These are phyloP conservation scores for Fusarium mangiferae DNA, from an alignment of 2,329 filamentous ascomycete genomes.

Conservation along the genomic window DNA sequence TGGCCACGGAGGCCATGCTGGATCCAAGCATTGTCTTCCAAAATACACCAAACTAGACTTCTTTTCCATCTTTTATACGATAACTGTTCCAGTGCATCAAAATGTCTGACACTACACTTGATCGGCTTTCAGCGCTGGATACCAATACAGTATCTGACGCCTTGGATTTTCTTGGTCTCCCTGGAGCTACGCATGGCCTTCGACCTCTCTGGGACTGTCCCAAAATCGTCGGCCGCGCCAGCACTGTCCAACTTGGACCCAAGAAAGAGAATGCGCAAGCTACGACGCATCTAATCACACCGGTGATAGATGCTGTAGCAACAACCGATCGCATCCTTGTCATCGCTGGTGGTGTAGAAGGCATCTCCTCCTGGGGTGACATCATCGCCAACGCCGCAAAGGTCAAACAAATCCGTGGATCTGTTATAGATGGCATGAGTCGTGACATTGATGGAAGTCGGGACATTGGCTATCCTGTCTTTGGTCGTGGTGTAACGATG, in stretches of 20 bases:
- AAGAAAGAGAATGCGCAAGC: background rate
- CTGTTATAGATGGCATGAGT: background rate
- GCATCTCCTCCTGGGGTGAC: background rate
- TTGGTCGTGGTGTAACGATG: background rate
- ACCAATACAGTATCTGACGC: background rate
- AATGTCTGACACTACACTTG: background rate
- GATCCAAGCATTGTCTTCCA: background rate
- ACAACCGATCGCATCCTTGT: background rate
- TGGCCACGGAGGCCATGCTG: too few species aligned
- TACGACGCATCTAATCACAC: background rate
- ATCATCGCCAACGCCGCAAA: background rate
- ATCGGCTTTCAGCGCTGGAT: background rate
- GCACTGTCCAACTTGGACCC: background rate
- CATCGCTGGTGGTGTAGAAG: background rate
- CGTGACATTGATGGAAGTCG: background rate
- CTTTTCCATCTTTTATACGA: background rate
- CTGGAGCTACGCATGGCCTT: background rate
- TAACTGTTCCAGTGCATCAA: background rate
- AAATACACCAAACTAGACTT: background rate
- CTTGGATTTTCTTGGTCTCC: background rate
- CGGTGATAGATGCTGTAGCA: background rate
- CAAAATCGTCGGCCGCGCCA: background rate
- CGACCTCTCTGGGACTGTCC: background rate
- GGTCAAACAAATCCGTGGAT: background rate
- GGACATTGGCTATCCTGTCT: background rate